phyloP scores from a whole-genome alignment of 1,139 yeast genomes.

The Scheffersomyces insectosa region DNA sequence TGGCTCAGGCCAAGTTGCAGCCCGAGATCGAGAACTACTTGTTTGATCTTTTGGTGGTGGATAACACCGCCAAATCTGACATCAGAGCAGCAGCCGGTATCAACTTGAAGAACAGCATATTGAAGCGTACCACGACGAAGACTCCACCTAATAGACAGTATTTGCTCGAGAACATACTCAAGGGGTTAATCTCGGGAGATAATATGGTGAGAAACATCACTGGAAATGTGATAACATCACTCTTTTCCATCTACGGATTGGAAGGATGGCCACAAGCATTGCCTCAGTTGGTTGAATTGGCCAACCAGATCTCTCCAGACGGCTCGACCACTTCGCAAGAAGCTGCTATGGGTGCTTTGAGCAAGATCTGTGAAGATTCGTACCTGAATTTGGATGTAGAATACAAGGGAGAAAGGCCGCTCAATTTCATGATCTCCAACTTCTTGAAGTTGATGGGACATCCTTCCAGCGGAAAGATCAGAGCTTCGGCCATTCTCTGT shows the following conservation, averaged over 20 bases:
- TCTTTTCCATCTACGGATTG: conserved; percentile 73
- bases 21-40: conserved; percentile 82
- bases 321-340: conserved; percentile 46
- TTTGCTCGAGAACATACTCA: conserved; percentile 60
- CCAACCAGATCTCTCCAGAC: conserved; percentile 36
- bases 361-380: conserved; percentile 88
- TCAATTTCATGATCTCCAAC: conserved; percentile 65
- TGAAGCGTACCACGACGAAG: conserved; percentile 31
- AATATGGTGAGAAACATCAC: conserved; percentile 78
- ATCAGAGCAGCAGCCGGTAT: conserved; percentile 90
- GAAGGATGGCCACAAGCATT: conserved; percentile 74
- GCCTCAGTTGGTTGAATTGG: conserved; percentile 64
- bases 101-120: conserved; percentile 71
- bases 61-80: conserved; percentile 46
- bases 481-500: conserved; percentile 69
- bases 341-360: conserved; percentile 74
- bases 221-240: conserved; percentile 85
- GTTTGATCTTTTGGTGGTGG: conserved; percentile 63
- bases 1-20: conserved; percentile 65
- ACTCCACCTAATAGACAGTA: conserved; percentile 41
- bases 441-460: conserved; percentile 52
- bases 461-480: conserved; percentile 47
- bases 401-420: conserved; percentile 66
- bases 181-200: conserved; percentile 65
- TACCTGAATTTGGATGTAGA: conserved; percentile 58